A percentile compares a stretch with the other conserved stretches of the same genome.
phyloP scores from a whole-genome alignment of 257 asterid genomes.

The Jaltomata sinuosa region DNA sequence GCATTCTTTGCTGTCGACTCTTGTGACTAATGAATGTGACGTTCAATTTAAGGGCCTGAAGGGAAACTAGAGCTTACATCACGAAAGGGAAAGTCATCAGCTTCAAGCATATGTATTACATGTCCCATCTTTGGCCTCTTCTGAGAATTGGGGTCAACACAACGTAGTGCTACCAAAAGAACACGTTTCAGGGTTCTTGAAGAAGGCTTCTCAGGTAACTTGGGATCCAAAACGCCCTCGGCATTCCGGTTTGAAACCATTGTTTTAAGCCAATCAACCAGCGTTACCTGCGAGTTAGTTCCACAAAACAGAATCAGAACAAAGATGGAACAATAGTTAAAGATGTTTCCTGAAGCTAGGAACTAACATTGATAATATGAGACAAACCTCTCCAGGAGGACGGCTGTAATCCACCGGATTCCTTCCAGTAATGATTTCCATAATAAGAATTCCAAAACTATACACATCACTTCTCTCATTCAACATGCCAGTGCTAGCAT shows the following conservation, averaged over 20 bases:
- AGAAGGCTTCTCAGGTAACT: slow-evolving; percentile 60
- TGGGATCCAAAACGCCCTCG: slow-evolving; percentile 86
- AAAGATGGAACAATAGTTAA: background rate
- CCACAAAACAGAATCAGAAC: background rate
- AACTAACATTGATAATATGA: background rate
- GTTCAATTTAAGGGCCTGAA: background rate
- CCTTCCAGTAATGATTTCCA: slow-evolving; percentile 84
- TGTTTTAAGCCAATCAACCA: slow-evolving; percentile 86
- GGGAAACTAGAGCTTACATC: slow-evolving; percentile 43
- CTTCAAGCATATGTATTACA: slow-evolving; percentile 90
- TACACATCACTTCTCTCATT: slow-evolving; percentile 87
- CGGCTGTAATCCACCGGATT: slow-evolving; percentile 86
- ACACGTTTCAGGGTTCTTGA: slow-evolving; percentile 77
- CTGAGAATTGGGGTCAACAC: slow-evolving; percentile 78
- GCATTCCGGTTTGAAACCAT: slow-evolving; percentile 77
- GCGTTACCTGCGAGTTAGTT: slow-evolving; percentile 41
- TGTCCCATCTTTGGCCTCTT: slow-evolving; percentile 96
- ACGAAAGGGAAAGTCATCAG: slow-evolving; percentile 78
- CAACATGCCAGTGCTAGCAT: slow-evolving; percentile 91
- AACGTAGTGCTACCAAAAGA: slow-evolving; percentile 71
- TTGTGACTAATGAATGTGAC: background rate
- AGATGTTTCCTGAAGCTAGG: background rate
- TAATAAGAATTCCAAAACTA: slow-evolving; percentile 81
- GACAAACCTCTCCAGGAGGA: slow-evolving; percentile 64
- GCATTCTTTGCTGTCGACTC: background rate